A percentile compares a stretch with the other conserved stretches of the same genome.
These are phyloP conservation scores for Chlorella variabilis DNA, from an alignment of 163 green algal genomes.

Conservation along the genomic window DNA sequence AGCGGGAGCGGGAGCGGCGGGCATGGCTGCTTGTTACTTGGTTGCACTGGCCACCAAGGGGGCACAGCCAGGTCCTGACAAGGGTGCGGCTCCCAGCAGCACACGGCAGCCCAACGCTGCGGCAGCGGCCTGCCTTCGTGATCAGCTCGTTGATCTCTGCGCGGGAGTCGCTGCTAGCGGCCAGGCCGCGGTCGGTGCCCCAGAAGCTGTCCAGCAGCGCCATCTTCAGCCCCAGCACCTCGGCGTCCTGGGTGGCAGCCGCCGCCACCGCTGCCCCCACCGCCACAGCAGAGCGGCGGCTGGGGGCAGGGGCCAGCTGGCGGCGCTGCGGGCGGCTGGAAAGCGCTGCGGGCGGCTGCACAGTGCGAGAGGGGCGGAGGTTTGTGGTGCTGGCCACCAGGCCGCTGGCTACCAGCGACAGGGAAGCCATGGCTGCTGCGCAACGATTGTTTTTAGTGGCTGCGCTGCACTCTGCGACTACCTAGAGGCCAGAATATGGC, in stretches of 20 bases:
- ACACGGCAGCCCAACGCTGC: background rate
- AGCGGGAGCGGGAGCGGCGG: no score
- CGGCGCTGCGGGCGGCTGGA: background rate
- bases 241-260: background rate
- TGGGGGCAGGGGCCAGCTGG: background rate
- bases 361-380: background rate
- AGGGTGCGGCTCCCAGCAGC: no score
- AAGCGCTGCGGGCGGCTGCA: no score
- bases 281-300: background rate
- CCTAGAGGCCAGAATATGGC: no score
- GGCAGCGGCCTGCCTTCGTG: background rate
- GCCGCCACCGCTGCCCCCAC: background rate
- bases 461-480: no score
- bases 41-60: no score
- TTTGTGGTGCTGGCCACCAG: background rate
- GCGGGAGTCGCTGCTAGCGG: constrained; percentile 52
- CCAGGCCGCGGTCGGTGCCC: constrained; percentile 75
- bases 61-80: no score
- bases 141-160: constrained; percentile 84
- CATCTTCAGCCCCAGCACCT: constrained; percentile 53
- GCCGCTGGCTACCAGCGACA: background rate
- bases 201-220: constrained; percentile 81
- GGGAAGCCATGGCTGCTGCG: no score
- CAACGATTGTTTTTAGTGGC: no score
- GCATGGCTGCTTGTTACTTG: no score